Evolutionary conservation across 129 eudicot genomes (phyloP), one percentile per base, ranked within the genome.

Genomic region (Ambrosia artemisiifolia): DNA sequence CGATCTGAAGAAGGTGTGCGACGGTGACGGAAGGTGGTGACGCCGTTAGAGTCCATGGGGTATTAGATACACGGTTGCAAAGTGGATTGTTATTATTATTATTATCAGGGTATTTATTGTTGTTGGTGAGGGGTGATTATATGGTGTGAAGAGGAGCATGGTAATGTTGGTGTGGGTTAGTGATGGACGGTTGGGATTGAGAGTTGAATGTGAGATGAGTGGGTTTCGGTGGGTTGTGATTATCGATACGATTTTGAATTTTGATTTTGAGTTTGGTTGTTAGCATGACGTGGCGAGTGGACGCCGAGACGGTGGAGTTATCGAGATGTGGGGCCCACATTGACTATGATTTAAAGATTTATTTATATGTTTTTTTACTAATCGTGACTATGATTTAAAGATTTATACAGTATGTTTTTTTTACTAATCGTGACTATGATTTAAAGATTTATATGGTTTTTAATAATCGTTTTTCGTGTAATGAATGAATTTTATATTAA

Each of bases 1-100:
- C 96, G 82, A 36, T 89, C 96, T 80, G 96, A 79, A 10, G 96
- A 86, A 2, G 89, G 89, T 6, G 86, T 63, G 7, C 86, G 81
- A 7, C 90, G 86, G 67, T 89, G 89, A 68, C 84, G 89, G 83
- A 69, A 77, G 72, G 68, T 78, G 11, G 54, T 75, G 38, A 71
- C 81, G 53, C 86, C 80, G 72, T 76, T 79, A 14, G 83, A 84
- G 16, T 84, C 89, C 94, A 85, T 85, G 11, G 1, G 81, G 38
- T 47, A 24, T 3, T n/a, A 68, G 28, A 24, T 24, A 24, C 28
- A 24, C 28, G 9, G 11, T 40, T 17, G 32, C 49, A 18, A 49
- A 28, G 7, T 36, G 10, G 44, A 40, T 42, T n/a, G 14, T 13
- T 53, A 18, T 36, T 24, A 24, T 34, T 51, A 70, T 62, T 20